Evolutionary conservation across 2,329 filamentous ascomycete species (phyloP).

Genomic region (Lecanicillium sp.): DNA sequence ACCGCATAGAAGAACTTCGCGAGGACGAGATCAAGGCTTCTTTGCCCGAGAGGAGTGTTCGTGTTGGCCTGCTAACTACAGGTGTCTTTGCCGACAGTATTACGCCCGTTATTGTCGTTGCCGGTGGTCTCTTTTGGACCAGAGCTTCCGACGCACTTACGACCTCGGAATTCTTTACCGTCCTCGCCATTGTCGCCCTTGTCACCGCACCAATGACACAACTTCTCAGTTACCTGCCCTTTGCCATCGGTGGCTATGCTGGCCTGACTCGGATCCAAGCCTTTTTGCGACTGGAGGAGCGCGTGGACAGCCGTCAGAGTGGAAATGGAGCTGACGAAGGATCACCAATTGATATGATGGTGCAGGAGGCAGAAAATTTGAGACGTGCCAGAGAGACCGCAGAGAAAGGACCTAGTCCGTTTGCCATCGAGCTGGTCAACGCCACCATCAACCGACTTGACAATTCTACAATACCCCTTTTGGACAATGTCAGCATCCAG

Average conservation of each 20-base stretch:
- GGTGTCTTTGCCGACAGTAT: conserved; percentile 4
- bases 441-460: conserved; percentile 6
- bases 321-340: conserved; percentile 3
- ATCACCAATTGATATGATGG: conserved; percentile 5
- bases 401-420: conserved; percentile 10
- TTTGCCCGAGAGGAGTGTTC: neutral
- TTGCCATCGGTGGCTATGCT: conserved; percentile 7
- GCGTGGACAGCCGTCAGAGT: conserved; percentile 3
- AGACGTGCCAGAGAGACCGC: conserved; percentile 1
- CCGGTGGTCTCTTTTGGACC: conserved; percentile 11
- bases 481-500: conserved; percentile 10
- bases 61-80: conserved; percentile 1
- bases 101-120: conserved; percentile 10
- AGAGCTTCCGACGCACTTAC: conserved; percentile 1
- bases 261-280: conserved; percentile 9
- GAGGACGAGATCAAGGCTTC: conserved; percentile 16
- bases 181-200: conserved; percentile 7
- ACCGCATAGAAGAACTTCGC: conserved; percentile 14
- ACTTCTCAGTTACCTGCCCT: conserved; percentile 5
- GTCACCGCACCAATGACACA: conserved; percentile 8
- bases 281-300: conserved; percentile 9
- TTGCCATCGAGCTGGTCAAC: conserved; percentile 8
- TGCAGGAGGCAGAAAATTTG: conserved; percentile 2
- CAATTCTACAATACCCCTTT: neutral
- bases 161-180: conserved; percentile 4